These are phyloP conservation scores for Komagataella phaffii DNA, from an alignment of 805 yeast genomes.

Conservation along the genomic window DNA sequence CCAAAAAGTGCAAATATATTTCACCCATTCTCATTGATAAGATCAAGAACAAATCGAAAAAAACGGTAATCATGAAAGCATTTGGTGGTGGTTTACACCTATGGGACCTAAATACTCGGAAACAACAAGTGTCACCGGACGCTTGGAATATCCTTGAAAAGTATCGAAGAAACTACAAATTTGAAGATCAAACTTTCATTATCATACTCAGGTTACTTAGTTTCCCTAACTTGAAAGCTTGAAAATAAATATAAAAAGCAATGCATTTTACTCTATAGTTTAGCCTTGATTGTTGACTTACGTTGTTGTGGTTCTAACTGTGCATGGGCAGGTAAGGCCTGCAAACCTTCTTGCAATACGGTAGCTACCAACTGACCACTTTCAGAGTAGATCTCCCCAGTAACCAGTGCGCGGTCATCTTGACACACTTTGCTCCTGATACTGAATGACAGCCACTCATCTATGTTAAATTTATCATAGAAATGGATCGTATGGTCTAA, in stretches of 20 bases:
- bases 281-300: not conserved
- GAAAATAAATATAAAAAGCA: not conserved
- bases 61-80: not conserved
- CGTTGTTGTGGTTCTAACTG: not conserved
- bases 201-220: not conserved
- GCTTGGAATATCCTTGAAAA: not conserved
- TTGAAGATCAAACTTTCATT: not conserved
- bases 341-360: conserved; percentile 53
- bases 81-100: not conserved
- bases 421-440: conserved; percentile 34
- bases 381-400: conserved; percentile 40
- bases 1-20: not conserved
- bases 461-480: conserved; percentile 35
- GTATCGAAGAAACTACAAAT: not conserved
- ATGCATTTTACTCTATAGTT: not conserved
- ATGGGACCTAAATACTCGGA: not conserved
- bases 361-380: conserved; percentile 43
- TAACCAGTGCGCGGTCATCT: conserved; percentile 39
- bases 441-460: conserved; percentile 39
- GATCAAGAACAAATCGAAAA: not conserved
- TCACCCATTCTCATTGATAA: not conserved
- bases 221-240: not conserved
- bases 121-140: not conserved
- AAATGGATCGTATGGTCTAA: conserved; percentile 58
- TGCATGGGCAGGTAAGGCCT: conserved; percentile 13